Conservation (phyloP, 176 grass and related monocot genomes). For the Saccharum officinarum region DNA sequence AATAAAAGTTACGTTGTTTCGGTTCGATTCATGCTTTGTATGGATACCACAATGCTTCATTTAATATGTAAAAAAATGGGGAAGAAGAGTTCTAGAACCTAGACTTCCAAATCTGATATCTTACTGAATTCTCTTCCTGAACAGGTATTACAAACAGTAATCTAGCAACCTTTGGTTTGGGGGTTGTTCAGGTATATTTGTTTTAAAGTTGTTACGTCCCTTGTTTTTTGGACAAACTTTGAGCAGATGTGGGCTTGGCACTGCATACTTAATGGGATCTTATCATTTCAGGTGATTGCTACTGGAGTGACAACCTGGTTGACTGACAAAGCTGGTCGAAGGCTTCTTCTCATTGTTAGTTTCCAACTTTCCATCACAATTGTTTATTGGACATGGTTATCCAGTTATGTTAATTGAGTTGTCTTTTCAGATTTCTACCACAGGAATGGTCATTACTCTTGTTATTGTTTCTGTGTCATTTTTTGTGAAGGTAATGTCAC, state of each 20-base stretch:
- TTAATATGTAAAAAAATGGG: background rate
- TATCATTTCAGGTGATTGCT: conserved; percentile 65
- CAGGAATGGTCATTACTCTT: conserved; percentile 75
- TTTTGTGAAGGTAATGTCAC: conserved; percentile 72
- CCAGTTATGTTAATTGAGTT: conserved; percentile 20
- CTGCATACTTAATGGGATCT: conserved; percentile 22
- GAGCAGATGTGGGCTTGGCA: conserved; percentile 10
- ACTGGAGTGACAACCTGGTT: conserved; percentile 94
- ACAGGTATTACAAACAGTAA: conserved; percentile 84
- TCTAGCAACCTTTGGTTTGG: conserved; percentile 88
- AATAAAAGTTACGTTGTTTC: conserved; percentile 5
- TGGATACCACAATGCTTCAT: conserved; percentile 6
- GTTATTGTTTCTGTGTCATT: conserved; percentile 83
- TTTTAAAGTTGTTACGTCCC: conserved; percentile 14
- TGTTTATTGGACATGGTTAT: background rate
- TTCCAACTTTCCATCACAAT: conserved; percentile 27
- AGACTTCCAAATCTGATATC: background rate
- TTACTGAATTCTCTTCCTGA: conserved; percentile 31
- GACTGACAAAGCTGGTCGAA: conserved; percentile 91
- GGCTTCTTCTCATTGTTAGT: conserved; percentile 97
- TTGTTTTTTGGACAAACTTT: conserved; percentile 6
- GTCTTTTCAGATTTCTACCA: conserved; percentile 67
- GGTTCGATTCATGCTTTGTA: conserved; percentile 16
- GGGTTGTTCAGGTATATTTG: conserved; percentile 77
- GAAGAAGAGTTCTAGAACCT: background rate